phyloP scores from a whole-genome alignment of 495 filamentous ascomycete species.

The Penicillium manginii region DNA sequence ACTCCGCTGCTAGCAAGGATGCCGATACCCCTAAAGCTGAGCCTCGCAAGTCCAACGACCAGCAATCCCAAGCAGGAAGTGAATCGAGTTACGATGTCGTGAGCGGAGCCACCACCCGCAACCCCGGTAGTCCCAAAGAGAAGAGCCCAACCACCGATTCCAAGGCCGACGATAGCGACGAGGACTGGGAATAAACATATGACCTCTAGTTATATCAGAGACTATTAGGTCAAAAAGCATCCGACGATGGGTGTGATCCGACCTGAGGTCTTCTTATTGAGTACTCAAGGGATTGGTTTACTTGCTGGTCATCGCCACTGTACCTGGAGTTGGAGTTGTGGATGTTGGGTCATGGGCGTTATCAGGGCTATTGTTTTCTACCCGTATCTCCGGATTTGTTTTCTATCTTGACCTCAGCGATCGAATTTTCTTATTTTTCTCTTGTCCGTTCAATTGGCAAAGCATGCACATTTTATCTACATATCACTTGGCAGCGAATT shows the following conservation, averaged over 20 bases:
- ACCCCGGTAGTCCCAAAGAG: conserved; percentile 76
- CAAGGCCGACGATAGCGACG: conserved; percentile 63
- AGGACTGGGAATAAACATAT: conserved; percentile 78
- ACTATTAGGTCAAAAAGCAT: background rate
- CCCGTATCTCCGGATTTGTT: conserved; percentile 23
- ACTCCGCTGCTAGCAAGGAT: conserved; percentile 29
- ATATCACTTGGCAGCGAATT: conserved; percentile 18
- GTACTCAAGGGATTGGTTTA: background rate
- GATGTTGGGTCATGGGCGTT: conserved; percentile 26
- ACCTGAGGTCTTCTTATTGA: background rate
- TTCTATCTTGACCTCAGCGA: conserved; percentile 27
- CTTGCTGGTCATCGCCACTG: conserved; percentile 7
- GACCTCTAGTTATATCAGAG: background rate
- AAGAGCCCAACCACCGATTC: conserved; percentile 53
- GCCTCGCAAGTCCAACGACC: conserved; percentile 80
- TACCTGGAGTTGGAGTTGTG: conserved; percentile 26
- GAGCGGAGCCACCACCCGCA: conserved; percentile 79
- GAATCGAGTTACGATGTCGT: conserved; percentile 95
- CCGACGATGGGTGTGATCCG: background rate
- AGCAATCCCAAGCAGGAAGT: conserved; percentile 81
- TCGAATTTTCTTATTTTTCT: conserved; percentile 16
- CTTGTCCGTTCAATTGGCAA: conserved; percentile 13
- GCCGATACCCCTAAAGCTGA: conserved; percentile 58
- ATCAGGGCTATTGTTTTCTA: conserved; percentile 10
- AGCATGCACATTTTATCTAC: conserved; percentile 24